phyloP scores from a whole-genome alignment of 2,329 filamentous ascomycete genomes.

The Coniochaeta sp. region DNA sequence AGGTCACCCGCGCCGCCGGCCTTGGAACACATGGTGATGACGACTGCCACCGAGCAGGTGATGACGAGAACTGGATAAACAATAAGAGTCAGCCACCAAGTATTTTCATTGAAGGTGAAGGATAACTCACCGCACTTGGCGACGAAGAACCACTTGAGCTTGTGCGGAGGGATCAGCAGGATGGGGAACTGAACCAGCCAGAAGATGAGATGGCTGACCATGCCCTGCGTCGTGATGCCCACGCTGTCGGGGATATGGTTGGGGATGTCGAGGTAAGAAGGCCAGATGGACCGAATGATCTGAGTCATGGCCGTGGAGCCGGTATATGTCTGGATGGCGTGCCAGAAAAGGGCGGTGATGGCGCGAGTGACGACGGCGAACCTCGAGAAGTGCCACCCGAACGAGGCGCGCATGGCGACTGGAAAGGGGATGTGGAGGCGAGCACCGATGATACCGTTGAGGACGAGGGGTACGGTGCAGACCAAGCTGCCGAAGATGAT shows the following conservation, averaged over 20 bases:
- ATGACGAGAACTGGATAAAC: constrained; percentile 12
- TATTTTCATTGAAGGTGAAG: neutral
- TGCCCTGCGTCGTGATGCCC: constrained; percentile 24
- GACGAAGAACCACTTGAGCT: constrained; percentile 19
- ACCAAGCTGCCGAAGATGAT: constrained; percentile 17
- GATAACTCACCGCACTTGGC: constrained; percentile 11
- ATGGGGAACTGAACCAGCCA: constrained; percentile 15
- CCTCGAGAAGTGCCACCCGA: constrained; percentile 26
- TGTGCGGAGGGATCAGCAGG: constrained; percentile 18
- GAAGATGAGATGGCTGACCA: constrained; percentile 19
- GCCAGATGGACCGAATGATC: constrained; percentile 30
- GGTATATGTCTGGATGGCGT: constrained; percentile 21
- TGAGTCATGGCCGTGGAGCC: constrained; percentile 9
- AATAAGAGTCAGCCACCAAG: neutral
- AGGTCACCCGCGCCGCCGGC: constrained; percentile 13
- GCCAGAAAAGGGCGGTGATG: constrained; percentile 29
- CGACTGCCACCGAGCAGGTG: constrained; percentile 5
- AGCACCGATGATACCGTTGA: constrained; percentile 17
- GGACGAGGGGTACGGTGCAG: constrained; percentile 15
- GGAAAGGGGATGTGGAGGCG: constrained; percentile 30
- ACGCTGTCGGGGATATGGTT: constrained; percentile 29
- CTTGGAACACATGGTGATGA: constrained; percentile 12
- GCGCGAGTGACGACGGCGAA: constrained; percentile 24
- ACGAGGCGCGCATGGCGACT: constrained; percentile 26
- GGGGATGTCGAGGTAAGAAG: constrained; percentile 28